A percentile compares a stretch with the other conserved stretches of the same genome.
Conservation (phyloP, 2,329 filamentous ascomycete species). For the Bisporella sp. region DNA sequence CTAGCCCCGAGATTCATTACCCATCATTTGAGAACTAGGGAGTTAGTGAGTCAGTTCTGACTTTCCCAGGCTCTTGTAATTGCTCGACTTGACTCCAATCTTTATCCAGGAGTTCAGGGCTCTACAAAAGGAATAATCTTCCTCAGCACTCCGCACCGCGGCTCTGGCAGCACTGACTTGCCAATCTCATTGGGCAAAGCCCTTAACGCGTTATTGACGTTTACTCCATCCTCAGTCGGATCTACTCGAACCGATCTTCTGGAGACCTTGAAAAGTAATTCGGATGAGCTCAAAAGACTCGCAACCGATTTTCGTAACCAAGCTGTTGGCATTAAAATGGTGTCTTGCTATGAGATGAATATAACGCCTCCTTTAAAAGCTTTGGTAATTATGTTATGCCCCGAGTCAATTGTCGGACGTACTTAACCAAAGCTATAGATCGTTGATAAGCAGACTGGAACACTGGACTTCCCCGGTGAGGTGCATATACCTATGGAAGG, state of each 20-base stretch:
- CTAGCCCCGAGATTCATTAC: too few species aligned
- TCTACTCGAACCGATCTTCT: slow-evolving; percentile 4
- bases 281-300: background rate
- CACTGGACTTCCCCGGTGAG: slow-evolving; percentile 5
- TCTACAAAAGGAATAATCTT: slow-evolving; percentile 70
- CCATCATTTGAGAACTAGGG: too few species aligned
- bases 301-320: too few species aligned
- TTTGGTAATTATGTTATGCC: slow-evolving; percentile 3
- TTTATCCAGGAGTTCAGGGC: slow-evolving; percentile 43
- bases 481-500: slow-evolving; percentile 6
- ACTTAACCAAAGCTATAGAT: slow-evolving; percentile 1
- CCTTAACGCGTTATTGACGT: slow-evolving; percentile 3
- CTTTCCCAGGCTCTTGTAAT: too few species aligned
- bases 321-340: too few species aligned
- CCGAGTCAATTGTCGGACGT: background rate
- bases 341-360: slow-evolving; percentile 2
- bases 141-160: slow-evolving; percentile 66
- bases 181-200: slow-evolving; percentile 6
- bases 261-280: slow-evolving; percentile 6
- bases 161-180: slow-evolving; percentile 43
- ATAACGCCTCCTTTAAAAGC: slow-evolving; percentile 6
- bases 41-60: too few species aligned
- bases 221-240: slow-evolving; percentile 3
- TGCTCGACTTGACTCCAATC: too few species aligned
- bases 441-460: slow-evolving; percentile 8